Conservation (phyloP, 139 green algal species). For the Coelastrella sp. region DNA sequence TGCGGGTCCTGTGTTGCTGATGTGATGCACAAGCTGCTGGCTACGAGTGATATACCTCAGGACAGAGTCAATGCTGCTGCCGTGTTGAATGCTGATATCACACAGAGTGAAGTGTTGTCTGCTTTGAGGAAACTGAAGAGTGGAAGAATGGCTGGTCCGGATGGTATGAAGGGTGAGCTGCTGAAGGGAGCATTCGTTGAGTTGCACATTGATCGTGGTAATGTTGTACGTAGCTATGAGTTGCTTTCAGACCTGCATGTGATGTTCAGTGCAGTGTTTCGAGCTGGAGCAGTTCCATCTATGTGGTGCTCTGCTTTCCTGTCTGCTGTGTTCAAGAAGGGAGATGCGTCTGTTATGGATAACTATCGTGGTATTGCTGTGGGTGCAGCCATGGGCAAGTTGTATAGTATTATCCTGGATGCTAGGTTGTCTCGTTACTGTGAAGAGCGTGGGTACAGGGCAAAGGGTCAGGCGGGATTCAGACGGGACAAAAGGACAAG, state of each 20-base stretch:
- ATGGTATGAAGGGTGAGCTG: slow-evolving; percentile 2
- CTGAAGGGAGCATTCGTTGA: not conserved
- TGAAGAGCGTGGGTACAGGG: not conserved
- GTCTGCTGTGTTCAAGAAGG: slow-evolving; percentile 2
- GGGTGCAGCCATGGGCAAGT: not conserved
- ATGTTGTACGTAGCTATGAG: not conserved
- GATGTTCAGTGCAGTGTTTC: not conserved
- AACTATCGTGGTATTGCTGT: too few species aligned
- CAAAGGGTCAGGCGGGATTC: not conserved
- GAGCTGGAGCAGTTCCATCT: not conserved
- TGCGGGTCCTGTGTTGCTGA: not conserved
- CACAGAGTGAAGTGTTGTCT: not conserved
- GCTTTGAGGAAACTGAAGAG: not conserved
- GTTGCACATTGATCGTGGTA: not conserved
- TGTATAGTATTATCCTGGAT: not conserved
- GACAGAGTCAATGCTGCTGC: not conserved
- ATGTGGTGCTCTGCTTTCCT: slow-evolving; percentile 3
- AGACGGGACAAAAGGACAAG: not conserved
- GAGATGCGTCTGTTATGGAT: not conserved
- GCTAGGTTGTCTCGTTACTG: not conserved
- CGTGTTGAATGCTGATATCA: not conserved
- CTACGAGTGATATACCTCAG: not conserved
- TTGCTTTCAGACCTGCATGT: not conserved
- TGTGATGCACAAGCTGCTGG: not conserved
- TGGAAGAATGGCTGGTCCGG: slow-evolving; percentile 1